phyloP scores from a whole-genome alignment of 371 early-diverging fungal species.

The Lichtheimia ornata region DNA sequence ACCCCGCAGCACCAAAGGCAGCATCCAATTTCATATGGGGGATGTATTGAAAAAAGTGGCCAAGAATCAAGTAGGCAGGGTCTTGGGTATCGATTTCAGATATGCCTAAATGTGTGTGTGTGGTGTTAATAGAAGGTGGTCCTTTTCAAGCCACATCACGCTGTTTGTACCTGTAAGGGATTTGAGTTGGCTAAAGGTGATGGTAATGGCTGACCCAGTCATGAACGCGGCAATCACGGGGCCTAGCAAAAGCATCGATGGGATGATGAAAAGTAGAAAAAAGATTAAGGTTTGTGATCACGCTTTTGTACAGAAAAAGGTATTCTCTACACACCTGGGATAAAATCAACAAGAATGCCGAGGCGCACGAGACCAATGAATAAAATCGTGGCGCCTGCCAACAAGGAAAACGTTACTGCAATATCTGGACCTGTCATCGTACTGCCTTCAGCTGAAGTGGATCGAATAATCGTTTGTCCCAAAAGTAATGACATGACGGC shows the following conservation, averaged over 20 bases:
- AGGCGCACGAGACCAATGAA: conserved; percentile 77
- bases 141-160: too few species aligned
- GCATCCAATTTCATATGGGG: conserved; percentile 50
- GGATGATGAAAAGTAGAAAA: background rate
- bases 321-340: conserved; percentile 50
- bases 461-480: conserved; percentile 65
- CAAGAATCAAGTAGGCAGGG: conserved; percentile 54
- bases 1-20: conserved; percentile 47
- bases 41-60: conserved; percentile 51
- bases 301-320: background rate
- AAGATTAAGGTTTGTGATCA: background rate
- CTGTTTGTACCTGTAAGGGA: background rate
- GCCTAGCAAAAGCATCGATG: conserved; percentile 27
- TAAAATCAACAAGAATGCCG: conserved; percentile 87
- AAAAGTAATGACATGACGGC: conserved; percentile 82
- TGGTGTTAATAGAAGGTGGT: too few species aligned
- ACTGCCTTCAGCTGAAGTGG: conserved; percentile 27
- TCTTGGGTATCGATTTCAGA: conserved; percentile 60
- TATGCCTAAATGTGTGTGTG: conserved; percentile 64
- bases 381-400: conserved; percentile 65
- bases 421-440: conserved; percentile 45
- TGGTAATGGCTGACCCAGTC: conserved; percentile 56
- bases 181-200: background rate
- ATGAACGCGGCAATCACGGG: conserved; percentile 73
- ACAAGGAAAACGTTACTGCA: conserved; percentile 59